Percentiles rank a stretch among this genome's conserved stretches.
These are phyloP conservation scores for Darksidea phi DNA, from an alignment of 495 filamentous ascomycete genomes.

Conservation along the genomic window DNA sequence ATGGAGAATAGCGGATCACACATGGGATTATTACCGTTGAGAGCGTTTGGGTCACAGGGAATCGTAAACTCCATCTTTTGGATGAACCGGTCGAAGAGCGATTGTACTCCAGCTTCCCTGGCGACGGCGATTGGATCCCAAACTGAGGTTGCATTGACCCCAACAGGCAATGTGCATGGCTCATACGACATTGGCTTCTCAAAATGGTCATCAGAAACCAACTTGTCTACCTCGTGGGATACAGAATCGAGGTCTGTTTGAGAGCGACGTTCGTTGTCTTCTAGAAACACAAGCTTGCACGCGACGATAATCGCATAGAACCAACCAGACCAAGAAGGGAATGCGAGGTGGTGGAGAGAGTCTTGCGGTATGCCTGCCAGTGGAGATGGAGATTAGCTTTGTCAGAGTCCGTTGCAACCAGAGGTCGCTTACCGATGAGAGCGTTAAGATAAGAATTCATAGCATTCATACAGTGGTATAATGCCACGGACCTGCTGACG, in stretches of 20 bases:
- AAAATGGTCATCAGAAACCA: not conserved
- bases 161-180: not conserved
- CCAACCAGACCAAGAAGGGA: constrained; percentile 25
- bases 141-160: not conserved
- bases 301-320: constrained; percentile 23
- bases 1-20: constrained; percentile 14
- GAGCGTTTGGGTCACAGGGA: not conserved
- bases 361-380: not conserved
- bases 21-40: not conserved
- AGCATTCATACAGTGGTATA: not conserved
- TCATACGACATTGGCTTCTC: not conserved
- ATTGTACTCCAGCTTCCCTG: constrained; percentile 2
- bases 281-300: constrained; percentile 24
- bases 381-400: too few species aligned
- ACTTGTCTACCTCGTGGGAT: not conserved
- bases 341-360: constrained; percentile 16
- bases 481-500: not conserved
- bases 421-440: not conserved
- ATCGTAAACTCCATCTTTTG: constrained; percentile 19
- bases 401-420: too few species aligned
- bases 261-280: constrained; percentile 7
- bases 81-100: constrained; percentile 11
- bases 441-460: constrained; percentile 14
- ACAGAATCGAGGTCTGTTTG: not conserved
- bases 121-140: constrained; percentile 22